Base-by-base conservation (phyloP, 352 stramenopile species). In the Peronospora destructor region DNA sequence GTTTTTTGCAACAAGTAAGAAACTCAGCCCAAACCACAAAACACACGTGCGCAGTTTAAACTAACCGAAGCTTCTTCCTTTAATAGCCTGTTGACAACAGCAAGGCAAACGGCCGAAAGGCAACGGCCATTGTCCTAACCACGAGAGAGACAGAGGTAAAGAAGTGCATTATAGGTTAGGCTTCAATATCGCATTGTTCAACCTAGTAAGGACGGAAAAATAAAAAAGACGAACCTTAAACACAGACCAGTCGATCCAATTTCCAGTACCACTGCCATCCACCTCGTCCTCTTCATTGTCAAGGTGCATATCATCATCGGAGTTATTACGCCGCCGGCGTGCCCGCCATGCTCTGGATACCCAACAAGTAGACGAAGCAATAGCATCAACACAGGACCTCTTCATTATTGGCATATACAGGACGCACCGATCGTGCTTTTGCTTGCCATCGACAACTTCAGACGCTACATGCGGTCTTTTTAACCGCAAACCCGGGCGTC, bases 221-320 rank as follows among this genome's bases (percentile, higher is more conserved):
- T 16, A 26, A 26, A 26, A 26, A 26, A 26, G 23, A 21, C 26
- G 42, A 61, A 80, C 69, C 56, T 84, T 73, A 16, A 85, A 52
- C 23, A 65, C 49, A 13, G 69, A 67, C 82, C 82, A 93, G 42
- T 90, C 68, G 30, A 92, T 73, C 82, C 78, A 92, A 19, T 82
- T 58, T 39, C 69, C 64, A 29, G 49, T 41, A 23, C 34, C 60
- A 47, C 36, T 56, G 23, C 19, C 34, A 52, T 53, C 44, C 41
- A 52, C n/a, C 9, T 70, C 60, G 0, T 77, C 50, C 5, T 72
- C 63, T 25, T 76, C 61, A 2, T 66, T 57, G 11, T 70, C 56
- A 9, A 68, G 32, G 16, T 73, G 61, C 30, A 68, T 75, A 26
- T 83, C 61, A 17, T 68, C 71, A 25, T 81, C 76, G 6, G 62